Percentiles rank a stretch among this genome's conserved stretches.
Conservation (phyloP, 495 filamentous ascomycete genomes). For the Hamigera avellanea region DNA sequence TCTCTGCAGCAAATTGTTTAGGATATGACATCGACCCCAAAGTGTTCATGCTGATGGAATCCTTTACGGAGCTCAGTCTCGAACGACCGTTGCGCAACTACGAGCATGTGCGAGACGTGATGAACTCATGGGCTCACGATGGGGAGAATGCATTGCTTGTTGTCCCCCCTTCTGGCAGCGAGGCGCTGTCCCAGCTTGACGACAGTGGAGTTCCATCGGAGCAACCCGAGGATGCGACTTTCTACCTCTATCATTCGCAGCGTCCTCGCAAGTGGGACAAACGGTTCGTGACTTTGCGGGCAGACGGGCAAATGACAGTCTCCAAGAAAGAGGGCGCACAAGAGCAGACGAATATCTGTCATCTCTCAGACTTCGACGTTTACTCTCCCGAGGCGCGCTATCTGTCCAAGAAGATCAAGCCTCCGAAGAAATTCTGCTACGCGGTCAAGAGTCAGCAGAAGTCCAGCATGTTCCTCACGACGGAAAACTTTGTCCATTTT, state of each 20-base stretch:
- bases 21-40: slow-evolving; percentile 45
- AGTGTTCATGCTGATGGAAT: slow-evolving; percentile 61
- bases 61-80: slow-evolving; percentile 62
- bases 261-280: slow-evolving; percentile 79
- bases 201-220: slow-evolving; percentile 40
- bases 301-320: slow-evolving; percentile 63
- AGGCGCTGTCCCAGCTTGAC: slow-evolving; percentile 36
- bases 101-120: slow-evolving; percentile 74
- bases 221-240: slow-evolving; percentile 49
- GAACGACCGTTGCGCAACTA: slow-evolving; percentile 77
- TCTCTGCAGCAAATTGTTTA: slow-evolving; percentile 41
- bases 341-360: slow-evolving; percentile 60
- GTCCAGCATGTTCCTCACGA: slow-evolving; percentile 68
- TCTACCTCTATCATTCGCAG: slow-evolving; percentile 70
- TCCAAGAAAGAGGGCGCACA: slow-evolving; percentile 52
- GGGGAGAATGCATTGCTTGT: slow-evolving; percentile 58
- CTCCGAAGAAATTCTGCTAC: slow-evolving; percentile 71
- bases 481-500: slow-evolving; percentile 81
- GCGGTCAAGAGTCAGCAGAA: slow-evolving; percentile 93
- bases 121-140: slow-evolving; percentile 87
- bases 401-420: slow-evolving; percentile 50
- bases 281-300: slow-evolving; percentile 59
- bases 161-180: slow-evolving; percentile 34
- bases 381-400: slow-evolving; percentile 61
- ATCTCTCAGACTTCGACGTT: slow-evolving; percentile 89